Evolutionary conservation across 495 filamentous ascomycete species (phyloP).

Genomic region (Jackrogersella minutella): DNA sequence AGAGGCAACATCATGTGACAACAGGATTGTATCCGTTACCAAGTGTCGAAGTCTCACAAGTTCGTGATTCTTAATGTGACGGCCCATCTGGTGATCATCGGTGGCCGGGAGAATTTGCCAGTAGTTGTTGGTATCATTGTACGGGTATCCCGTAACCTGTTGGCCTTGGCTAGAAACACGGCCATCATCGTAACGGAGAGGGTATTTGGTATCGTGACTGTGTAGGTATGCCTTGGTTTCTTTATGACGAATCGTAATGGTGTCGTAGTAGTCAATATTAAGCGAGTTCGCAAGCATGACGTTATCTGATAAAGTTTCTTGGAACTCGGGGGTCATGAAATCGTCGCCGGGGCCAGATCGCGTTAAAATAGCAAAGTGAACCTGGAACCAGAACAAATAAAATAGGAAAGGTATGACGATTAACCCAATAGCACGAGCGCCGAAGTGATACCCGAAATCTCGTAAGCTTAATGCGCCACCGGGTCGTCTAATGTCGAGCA

Average conservation of each 20-base stretch:
- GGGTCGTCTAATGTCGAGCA: conserved; percentile 85
- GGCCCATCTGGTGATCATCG: conserved; percentile 62
- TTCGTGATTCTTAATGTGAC: conserved; percentile 83
- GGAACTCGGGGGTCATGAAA: conserved; percentile 98
- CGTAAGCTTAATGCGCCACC: conserved; percentile 77
- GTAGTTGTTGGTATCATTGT: conserved; percentile 98
- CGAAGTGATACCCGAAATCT: conserved; percentile 89
- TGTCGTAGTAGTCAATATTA: conserved; percentile 88
- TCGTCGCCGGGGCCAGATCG: conserved; percentile 95
- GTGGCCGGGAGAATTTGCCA: conserved; percentile 87
- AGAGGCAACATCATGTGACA: conserved; percentile 99
- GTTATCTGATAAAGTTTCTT: conserved; percentile 95
- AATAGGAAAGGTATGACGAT: conserved; percentile 94
- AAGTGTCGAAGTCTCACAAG: conserved; percentile 87
- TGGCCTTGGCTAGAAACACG: conserved; percentile 97
- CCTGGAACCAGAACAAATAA: conserved; percentile 99
- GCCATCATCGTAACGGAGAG: conserved; percentile 94
- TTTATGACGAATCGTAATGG: conserved; percentile 89
- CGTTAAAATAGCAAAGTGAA: conserved; percentile 90
- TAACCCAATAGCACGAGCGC: conserved; percentile 80
- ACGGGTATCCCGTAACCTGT: conserved; percentile 97
- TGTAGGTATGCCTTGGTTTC: conserved; percentile 96
- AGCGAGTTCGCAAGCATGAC: conserved; percentile 85
- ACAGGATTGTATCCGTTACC: conserved; percentile 83
- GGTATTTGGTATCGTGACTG: conserved; percentile 89